Evolutionary conservation across 805 yeast species (phyloP).

Genomic region (Wickerhamiella brachini): DNA sequence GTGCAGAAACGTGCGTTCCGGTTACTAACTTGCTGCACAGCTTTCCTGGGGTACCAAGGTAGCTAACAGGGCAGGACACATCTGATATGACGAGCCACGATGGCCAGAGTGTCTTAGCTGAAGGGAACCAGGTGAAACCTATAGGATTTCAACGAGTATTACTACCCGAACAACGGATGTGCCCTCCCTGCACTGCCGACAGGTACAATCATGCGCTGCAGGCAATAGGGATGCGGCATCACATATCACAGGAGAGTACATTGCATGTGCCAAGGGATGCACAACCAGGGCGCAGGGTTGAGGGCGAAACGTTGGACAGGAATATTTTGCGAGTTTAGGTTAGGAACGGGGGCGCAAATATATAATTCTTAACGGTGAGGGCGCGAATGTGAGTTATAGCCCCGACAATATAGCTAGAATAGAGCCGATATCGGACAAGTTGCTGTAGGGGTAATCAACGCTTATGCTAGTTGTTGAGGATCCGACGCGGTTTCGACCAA

Average conservation of each 20-base stretch:
- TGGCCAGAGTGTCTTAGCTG: background rate
- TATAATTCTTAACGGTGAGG: no score
- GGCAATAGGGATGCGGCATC: background rate
- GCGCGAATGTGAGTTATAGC: no score
- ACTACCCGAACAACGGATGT: no score
- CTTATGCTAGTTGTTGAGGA: background rate
- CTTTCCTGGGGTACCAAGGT: background rate
- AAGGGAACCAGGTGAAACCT: background rate
- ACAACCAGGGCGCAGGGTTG: background rate
- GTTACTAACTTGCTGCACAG: background rate
- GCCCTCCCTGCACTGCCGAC: background rate
- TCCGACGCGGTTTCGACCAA: background rate
- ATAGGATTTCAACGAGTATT: background rate
- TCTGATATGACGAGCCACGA: background rate
- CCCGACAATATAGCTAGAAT: background rate
- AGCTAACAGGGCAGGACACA: background rate
- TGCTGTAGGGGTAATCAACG: background rate
- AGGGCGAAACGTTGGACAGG: background rate
- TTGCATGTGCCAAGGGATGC: background rate
- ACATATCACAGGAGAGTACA: background rate
- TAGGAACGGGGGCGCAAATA: background rate
- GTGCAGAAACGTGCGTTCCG: background rate
- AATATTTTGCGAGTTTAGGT: background rate
- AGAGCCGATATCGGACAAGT: background rate
- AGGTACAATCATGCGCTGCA: background rate